These are phyloP conservation scores for Austroboletus eburneus DNA, from an alignment of 768 basidiomycete species.

Conservation along the genomic window DNA sequence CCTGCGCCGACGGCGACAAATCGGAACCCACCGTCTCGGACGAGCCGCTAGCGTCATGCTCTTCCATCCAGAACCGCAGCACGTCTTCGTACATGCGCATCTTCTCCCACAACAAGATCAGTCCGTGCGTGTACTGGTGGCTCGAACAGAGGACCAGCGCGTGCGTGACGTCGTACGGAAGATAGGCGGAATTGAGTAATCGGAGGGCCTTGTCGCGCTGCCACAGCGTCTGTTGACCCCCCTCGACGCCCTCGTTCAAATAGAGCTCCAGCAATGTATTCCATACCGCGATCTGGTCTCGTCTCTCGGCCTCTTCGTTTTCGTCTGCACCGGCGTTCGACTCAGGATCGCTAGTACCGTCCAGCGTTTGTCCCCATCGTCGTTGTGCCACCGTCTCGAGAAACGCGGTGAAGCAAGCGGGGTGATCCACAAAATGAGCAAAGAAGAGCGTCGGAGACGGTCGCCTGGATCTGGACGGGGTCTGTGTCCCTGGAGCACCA, in stretches of 20 bases:
- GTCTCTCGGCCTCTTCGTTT: conserved; percentile 50
- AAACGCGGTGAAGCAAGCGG: conserved; percentile 77
- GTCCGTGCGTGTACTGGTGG: conserved; percentile 72
- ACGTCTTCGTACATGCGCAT: conserved; percentile 97
- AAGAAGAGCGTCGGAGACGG: conserved; percentile 88
- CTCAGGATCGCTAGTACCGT: conserved; percentile 25
- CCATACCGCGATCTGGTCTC: conserved; percentile 86
- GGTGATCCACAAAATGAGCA: conserved; percentile 90
- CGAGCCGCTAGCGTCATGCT: conserved; percentile 31
- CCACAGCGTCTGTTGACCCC: conserved; percentile 15
- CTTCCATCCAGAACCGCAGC: conserved; percentile 88
- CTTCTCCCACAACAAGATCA: conserved; percentile 89
- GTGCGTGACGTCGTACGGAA: conserved; percentile 86
- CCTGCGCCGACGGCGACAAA: conserved; percentile 36
- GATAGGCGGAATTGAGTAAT: conserved; percentile 53
- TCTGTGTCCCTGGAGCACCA: conserved; percentile 15
- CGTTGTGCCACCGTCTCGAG: conserved; percentile 80
- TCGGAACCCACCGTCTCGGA: conserved; percentile 22
- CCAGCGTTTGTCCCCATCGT: conserved; percentile 76
- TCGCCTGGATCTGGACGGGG: conserved; percentile 46
- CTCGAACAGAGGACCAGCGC: conserved; percentile 94
- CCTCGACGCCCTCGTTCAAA: conserved; percentile 43
- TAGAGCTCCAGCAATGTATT: conserved; percentile 95
- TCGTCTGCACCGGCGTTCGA: conserved; percentile 14
- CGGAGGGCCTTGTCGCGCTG: conserved; percentile 61